These are phyloP conservation scores for Colletotrichum filicis DNA, from an alignment of 2,329 filamentous ascomycete species.

Conservation along the genomic window DNA sequence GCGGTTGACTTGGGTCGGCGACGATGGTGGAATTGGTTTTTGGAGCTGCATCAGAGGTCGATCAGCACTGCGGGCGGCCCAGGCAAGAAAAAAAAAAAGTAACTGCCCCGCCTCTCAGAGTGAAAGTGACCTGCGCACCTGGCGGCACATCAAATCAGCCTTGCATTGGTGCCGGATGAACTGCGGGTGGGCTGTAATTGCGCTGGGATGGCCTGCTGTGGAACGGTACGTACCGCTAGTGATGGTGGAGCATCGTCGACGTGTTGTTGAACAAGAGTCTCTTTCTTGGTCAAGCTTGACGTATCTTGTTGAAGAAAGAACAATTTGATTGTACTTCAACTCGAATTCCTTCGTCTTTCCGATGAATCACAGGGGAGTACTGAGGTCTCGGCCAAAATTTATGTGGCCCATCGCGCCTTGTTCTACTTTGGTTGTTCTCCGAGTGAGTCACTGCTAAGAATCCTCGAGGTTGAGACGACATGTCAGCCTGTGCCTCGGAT, in stretches of 20 bases:
- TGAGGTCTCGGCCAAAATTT: neutral
- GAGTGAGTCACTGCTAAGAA: neutral
- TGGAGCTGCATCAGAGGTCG: constrained; percentile 18
- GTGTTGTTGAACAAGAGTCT: neutral
- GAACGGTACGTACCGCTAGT: neutral
- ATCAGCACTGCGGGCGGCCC: neutral
- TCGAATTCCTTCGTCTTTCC: neutral
- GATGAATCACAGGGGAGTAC: fast-evolving
- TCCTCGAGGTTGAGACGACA: neutral
- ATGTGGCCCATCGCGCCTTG: neutral
- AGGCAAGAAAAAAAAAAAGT: constrained; percentile 3
- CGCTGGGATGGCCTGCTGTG: neutral
- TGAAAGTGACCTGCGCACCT: neutral
- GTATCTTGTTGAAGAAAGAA: neutral
- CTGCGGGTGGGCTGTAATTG: neutral
- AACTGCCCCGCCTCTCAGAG: constrained; percentile 22
- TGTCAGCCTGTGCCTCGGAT: neutral
- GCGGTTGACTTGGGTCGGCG: constrained; percentile 35
- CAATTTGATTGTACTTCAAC: neutral
- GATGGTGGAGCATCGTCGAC: neutral
- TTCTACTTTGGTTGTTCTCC: neutral
- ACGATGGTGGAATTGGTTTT: constrained; percentile 31
- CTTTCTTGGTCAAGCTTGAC: neutral
- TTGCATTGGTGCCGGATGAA: constrained; percentile 22
- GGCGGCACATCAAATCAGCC: constrained; percentile 13